Evolutionary conservation across 441 rosid species (phyloP), one percentile per base, ranked within the genome.

Genomic region (Hura crepitans): DNA sequence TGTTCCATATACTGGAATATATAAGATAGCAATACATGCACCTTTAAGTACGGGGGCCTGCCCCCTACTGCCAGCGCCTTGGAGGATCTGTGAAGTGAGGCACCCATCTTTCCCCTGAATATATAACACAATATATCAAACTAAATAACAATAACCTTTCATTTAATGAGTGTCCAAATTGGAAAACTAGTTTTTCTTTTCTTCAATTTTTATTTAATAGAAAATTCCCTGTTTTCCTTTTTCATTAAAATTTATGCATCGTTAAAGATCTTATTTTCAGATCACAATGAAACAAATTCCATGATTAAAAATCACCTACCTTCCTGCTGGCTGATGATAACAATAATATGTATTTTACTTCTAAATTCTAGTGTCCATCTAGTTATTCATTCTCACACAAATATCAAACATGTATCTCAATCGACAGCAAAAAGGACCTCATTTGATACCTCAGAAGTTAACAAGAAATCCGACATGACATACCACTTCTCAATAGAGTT

Each of bases 41-140:
- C 93, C 91, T 8, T 84, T 28, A 91, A 83, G 61, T 86, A 91
- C 9, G 93, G 95, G 58, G 93, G 97, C 57, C 80, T 74, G 74
- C 86, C 85, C 60, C 97, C 95, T 71, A 89, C 68, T 63, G 85
- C 93, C 31, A 59, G 13, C 35, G 33, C 47, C 80, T 86, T 89
- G 28, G 62, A 73, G 46, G 81, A 69, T 78, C 95, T 84, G 75
- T 87, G 86, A 64, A 82, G 74, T 49, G 95, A 91, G 53, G 95
- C 89, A 11, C 97, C 97, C 43, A 91, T 81, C 80, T 80, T 89
- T 39, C 97, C 97, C 97, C 95, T 89, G 68, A 72, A 78, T 30
- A 72, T 61, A 35, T 55, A 45, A 71, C 51, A 62, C 2, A 53
- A 59, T 35, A 22, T 39, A 9, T 25, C 47, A 10, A 12, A 45